Evolutionary conservation across 768 basidiomycete species (phyloP).

Genomic region (Lyophyllum semitale): DNA sequence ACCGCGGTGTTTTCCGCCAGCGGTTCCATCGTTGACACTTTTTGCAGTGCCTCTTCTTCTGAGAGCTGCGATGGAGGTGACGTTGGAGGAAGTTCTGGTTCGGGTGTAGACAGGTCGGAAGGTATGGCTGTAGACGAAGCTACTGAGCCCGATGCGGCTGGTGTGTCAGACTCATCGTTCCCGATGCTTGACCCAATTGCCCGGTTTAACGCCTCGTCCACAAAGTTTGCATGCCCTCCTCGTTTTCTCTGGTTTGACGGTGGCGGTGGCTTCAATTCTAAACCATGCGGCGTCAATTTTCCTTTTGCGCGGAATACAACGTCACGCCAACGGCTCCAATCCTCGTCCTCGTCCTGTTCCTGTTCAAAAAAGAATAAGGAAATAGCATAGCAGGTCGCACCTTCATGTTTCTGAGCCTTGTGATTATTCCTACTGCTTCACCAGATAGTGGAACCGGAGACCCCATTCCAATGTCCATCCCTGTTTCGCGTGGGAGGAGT

Average conservation of each 20-base stretch:
- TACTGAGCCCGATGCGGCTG: conserved; percentile 5
- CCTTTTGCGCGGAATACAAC: conserved; percentile 80
- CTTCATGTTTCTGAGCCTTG: conserved; percentile 80
- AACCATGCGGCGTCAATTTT: conserved; percentile 44
- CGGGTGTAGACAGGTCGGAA: conserved; percentile 16
- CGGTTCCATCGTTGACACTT: conserved; percentile 38
- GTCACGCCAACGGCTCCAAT: conserved; percentile 88
- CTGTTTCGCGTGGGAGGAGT: conserved; percentile 80
- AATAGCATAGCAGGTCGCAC: conserved; percentile 32
- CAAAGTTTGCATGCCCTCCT: conserved; percentile 53
- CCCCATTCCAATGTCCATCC: conserved; percentile 85
- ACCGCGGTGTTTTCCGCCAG: conserved; percentile 38
- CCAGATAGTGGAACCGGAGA: conserved; percentile 79
- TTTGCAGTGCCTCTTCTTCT: conserved; percentile 50
- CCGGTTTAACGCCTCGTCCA: conserved; percentile 24
- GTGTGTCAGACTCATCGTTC: neutral
- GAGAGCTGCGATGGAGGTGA: conserved; percentile 40
- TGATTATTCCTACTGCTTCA: conserved; percentile 80
- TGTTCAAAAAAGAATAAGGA: neutral
- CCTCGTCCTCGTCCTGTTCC: conserved; percentile 78
- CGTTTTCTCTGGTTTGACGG: conserved; percentile 62
- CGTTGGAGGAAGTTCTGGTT: conserved; percentile 10
- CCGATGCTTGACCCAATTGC: conserved; percentile 9
- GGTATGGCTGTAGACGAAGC: conserved; percentile 11
- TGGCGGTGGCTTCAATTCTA: conserved; percentile 53